Evolutionary conservation across 2,329 filamentous ascomycete species (phyloP).

Genomic region (Pseudogymnoascus sp.): DNA sequence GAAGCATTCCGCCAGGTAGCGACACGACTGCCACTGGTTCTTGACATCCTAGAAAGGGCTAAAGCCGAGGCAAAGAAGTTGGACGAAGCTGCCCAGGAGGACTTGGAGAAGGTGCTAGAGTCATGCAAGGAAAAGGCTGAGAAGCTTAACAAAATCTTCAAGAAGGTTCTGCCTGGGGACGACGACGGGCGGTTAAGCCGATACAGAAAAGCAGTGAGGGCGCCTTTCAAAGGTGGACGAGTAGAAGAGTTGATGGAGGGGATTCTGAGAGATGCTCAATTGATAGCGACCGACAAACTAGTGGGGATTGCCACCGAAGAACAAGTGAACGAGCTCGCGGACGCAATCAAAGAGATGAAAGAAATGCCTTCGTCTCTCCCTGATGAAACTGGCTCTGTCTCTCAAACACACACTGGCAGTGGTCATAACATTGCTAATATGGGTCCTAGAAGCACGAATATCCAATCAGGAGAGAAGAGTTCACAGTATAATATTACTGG

Average conservation of each 20-base stretch:
- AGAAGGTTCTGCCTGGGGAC: constrained; percentile 17
- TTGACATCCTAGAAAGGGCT: constrained; percentile 13
- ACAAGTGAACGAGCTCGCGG: constrained; percentile 11
- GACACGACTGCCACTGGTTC: constrained; percentile 17
- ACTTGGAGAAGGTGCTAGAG: constrained; percentile 14
- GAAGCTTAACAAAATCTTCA: constrained; percentile 17
- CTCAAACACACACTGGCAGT: background rate
- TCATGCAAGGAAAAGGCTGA: constrained; percentile 17
- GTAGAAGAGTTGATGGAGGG: constrained; percentile 20
- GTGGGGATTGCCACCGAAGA: constrained; percentile 14
- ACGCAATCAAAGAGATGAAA: constrained; percentile 15
- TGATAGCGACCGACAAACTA: constrained; percentile 15
- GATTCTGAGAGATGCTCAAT: constrained; percentile 19
- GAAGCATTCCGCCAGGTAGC: constrained; percentile 19
- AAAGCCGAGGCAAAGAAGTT: constrained; percentile 13
- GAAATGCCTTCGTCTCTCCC: constrained; percentile 14
- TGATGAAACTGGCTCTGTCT: background rate
- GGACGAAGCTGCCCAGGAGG: background rate
- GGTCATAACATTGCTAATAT: background rate
- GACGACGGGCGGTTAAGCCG: constrained; percentile 17
- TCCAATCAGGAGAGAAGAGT: background rate
- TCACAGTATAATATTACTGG: background rate
- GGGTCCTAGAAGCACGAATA: constrained; percentile 6
- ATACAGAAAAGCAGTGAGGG: constrained; percentile 18
- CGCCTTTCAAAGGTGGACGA: constrained; percentile 11